A percentile compares a stretch with the other conserved stretches of the same genome.
These are phyloP conservation scores for Vanilla planifolia DNA, from an alignment of 106 monocot species.

Conservation along the genomic window DNA sequence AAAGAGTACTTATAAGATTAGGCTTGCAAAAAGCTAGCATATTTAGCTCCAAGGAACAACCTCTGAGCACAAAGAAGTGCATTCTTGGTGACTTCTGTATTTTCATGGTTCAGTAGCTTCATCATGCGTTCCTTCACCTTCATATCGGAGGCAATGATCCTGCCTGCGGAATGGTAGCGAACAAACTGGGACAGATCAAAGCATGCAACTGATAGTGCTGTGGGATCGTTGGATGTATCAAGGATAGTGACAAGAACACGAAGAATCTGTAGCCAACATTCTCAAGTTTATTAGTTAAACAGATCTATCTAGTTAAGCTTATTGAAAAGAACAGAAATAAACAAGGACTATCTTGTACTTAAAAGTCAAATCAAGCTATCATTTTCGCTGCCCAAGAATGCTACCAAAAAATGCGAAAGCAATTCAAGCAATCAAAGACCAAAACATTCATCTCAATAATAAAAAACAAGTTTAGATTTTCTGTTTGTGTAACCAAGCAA, in stretches of 20 bases:
- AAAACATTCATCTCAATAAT: too few relatives aligned
- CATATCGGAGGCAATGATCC: slow-evolving; percentile 60
- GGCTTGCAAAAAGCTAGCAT: slow-evolving; percentile 83
- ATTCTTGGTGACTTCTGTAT: slow-evolving; percentile 82
- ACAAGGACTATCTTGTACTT: too few relatives aligned
- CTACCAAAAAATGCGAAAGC: too few relatives aligned
- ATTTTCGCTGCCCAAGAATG: too few relatives aligned
- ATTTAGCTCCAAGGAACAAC: slow-evolving; percentile 95
- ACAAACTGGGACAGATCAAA: slow-evolving; percentile 91
- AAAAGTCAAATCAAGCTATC: too few relatives aligned
- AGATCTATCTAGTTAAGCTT: too few relatives aligned
- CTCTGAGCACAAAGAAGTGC: slow-evolving; percentile 88
- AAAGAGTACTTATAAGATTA: too few relatives aligned
- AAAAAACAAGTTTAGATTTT: too few relatives aligned
- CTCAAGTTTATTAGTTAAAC: too few relatives aligned
- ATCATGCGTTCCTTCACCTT: slow-evolving; percentile 89
- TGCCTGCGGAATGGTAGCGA: slow-evolving; percentile 72
- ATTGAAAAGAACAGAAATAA: too few relatives aligned
- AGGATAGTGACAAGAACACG: slow-evolving; percentile 82
- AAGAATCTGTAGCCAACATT: slow-evolving; percentile 52
- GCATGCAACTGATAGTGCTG: slow-evolving; percentile 83
- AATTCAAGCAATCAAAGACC: too few relatives aligned
- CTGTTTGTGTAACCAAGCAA: too few relatives aligned
- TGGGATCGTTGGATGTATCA: slow-evolving; percentile 86
- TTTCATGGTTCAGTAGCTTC: slow-evolving; percentile 95